Evolutionary conservation across 2,329 filamentous ascomycete species (phyloP).

Genomic region (Lachnellula occidentalis): DNA sequence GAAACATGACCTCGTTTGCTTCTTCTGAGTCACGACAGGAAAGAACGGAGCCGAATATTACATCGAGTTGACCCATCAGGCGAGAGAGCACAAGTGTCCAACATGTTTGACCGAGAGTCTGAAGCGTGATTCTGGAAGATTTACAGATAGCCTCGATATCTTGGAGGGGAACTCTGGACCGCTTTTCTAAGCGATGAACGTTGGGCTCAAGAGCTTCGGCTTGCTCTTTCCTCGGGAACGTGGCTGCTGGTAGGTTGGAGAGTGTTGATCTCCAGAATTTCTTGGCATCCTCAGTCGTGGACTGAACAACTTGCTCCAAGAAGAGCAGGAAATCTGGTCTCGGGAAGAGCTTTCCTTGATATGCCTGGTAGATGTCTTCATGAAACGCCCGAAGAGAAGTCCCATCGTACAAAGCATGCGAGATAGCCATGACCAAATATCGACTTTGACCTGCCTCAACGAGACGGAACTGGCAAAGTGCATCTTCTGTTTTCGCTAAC

Average conservation of each 20-base stretch:
- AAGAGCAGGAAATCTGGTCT: slow-evolving; percentile 47
- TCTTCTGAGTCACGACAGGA: slow-evolving; percentile 76
- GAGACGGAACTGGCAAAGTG: slow-evolving; percentile 47
- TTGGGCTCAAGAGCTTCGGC: slow-evolving; percentile 2
- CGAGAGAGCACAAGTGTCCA: slow-evolving; percentile 69
- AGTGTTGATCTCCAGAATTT: slow-evolving; percentile 71
- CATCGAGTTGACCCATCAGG: slow-evolving; percentile 59
- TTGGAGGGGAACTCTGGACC: slow-evolving; percentile 37
- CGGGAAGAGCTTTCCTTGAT: slow-evolving; percentile 39
- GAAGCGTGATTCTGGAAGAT: slow-evolving; percentile 61
- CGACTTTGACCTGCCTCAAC: slow-evolving; percentile 29
- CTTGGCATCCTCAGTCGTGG: slow-evolving; percentile 39
- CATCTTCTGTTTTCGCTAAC: slow-evolving; percentile 32
- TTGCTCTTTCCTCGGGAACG: slow-evolving; percentile 34
- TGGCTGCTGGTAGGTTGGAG: slow-evolving; percentile 39
- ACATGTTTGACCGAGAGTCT: slow-evolving; percentile 69
- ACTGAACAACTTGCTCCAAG: slow-evolving; percentile 41
- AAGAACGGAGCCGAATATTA: slow-evolving; percentile 76
- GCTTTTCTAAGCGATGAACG: slow-evolving; percentile 40
- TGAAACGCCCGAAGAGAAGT: slow-evolving; percentile 76
- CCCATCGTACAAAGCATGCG: slow-evolving; percentile 87
- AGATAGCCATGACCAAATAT: slow-evolving; percentile 62
- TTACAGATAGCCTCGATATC: slow-evolving; percentile 58
- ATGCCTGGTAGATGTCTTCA: slow-evolving; percentile 61
- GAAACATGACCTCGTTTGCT: slow-evolving; percentile 67